Conservation (phyloP, 1,139 yeast species). For the Nadsonia starkeyi-henricii region DNA sequence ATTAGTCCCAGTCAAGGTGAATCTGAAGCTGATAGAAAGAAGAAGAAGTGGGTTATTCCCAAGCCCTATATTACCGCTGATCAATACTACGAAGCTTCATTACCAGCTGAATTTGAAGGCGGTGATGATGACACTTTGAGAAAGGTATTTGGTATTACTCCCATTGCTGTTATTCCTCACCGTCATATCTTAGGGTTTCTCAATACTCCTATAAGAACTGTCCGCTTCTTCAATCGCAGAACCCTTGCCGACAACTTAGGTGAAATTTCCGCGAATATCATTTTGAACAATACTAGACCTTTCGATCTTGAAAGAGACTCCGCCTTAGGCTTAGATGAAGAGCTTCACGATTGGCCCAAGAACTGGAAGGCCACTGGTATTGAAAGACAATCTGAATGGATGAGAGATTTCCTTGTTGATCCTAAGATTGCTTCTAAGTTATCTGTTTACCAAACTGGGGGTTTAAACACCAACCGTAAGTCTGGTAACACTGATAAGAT, state of each 20-base stretch:
- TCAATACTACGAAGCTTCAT: slow-evolving; percentile 37
- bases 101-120: slow-evolving; percentile 48
- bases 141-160: slow-evolving; percentile 27
- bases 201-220: slow-evolving; percentile 62
- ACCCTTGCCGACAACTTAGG: slow-evolving; percentile 60
- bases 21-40: slow-evolving; percentile 10
- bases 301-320: slow-evolving; percentile 41
- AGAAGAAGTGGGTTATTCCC: slow-evolving; percentile 35
- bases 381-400: slow-evolving; percentile 77
- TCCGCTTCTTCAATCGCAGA: slow-evolving; percentile 65
- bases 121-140: slow-evolving; percentile 9
- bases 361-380: slow-evolving; percentile 67
- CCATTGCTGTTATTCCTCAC: slow-evolving; percentile 57
- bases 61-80: slow-evolving; percentile 48
- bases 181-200: slow-evolving; percentile 69
- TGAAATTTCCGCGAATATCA: slow-evolving; percentile 43
- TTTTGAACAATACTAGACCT: slow-evolving; percentile 41
- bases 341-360: slow-evolving; percentile 69
- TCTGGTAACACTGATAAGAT: neutral
- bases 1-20: slow-evolving; percentile 1
- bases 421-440: slow-evolving; percentile 45
- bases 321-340: slow-evolving; percentile 51
- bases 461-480: neutral
- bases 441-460: slow-evolving; percentile 32
- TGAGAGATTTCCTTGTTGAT: slow-evolving; percentile 58